phyloP scores from a whole-genome alignment of 129 eudicot species.

The Sambucus nigra region DNA sequence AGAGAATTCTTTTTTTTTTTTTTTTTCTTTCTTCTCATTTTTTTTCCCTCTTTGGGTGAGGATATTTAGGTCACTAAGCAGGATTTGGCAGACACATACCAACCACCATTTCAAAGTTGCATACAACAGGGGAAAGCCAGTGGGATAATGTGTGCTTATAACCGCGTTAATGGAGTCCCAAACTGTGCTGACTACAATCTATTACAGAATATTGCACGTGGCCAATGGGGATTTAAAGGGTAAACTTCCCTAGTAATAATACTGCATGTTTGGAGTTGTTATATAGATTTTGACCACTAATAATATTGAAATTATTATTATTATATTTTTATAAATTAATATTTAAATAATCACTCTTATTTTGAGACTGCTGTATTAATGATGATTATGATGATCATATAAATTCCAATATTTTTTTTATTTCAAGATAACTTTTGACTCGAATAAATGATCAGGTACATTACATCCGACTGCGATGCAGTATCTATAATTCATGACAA shows the following conservation, averaged over 20 bases:
- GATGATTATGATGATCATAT: no score
- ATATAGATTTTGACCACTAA: no score
- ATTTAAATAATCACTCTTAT: no score
- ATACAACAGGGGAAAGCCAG: conserved; percentile 72
- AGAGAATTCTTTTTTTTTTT: neutral
- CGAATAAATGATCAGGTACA: no score
- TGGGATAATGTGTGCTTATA: conserved; percentile 95
- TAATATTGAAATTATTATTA: no score
- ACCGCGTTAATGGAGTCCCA: conserved; percentile 77
- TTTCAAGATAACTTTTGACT: no score
- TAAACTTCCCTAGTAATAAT: conserved; percentile 8
- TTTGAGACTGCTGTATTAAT: no score
- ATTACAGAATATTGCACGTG: conserved; percentile 49
- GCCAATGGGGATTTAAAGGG: conserved; percentile 76
- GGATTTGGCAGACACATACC: conserved; percentile 88
- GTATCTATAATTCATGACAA: conserved; percentile 61
- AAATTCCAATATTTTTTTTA: no score
- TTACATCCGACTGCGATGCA: conserved; percentile 92
- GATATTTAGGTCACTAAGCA: conserved; percentile 59
- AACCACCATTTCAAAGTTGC: conserved; percentile 86
- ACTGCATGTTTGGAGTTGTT: no score
- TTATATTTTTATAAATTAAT: no score
- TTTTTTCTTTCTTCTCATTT: neutral
- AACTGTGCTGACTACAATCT: conserved; percentile 66
- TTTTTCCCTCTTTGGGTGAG: neutral